Percentiles rank a stretch among this genome's conserved stretches.
Conservation (phyloP, 805 yeast species). For the Komagataella kurtzmanii region DNA sequence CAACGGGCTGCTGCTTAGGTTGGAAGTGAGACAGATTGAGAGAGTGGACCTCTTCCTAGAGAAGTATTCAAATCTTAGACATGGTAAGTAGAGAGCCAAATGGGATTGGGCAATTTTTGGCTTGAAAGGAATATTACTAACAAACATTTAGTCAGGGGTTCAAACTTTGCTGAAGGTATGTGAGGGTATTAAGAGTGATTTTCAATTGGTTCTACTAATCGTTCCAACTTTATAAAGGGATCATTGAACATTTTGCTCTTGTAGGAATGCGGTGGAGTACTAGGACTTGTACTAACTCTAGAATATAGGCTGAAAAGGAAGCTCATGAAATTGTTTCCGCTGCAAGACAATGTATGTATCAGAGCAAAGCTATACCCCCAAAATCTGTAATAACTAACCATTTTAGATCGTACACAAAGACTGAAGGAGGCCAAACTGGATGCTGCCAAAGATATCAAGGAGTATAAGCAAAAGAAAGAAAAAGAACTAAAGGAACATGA, state of each 20-base stretch:
- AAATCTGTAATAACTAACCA: not conserved
- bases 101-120: not conserved
- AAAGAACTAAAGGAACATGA: slow-evolving; percentile 65
- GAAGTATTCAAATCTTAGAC: not conserved
- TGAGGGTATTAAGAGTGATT: not conserved
- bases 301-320: slow-evolving; percentile 71
- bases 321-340: slow-evolving; percentile 93
- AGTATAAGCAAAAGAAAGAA: slow-evolving; percentile 77
- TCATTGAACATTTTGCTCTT: not conserved
- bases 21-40: not conserved
- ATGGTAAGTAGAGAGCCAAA: not conserved
- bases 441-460: slow-evolving; percentile 80
- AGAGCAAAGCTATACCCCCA: not conserved
- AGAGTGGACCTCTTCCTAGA: not conserved
- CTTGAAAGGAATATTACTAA: not conserved
- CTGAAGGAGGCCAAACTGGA: slow-evolving; percentile 91
- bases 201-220: not conserved
- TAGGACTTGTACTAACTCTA: slow-evolving; percentile 2
- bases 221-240: not conserved
- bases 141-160: slow-evolving; percentile 32
- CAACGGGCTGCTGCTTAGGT: not conserved
- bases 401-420: slow-evolving; percentile 60
- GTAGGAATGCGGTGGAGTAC: not conserved
- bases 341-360: slow-evolving; percentile 68
- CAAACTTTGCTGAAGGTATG: slow-evolving; percentile 53